phyloP scores from a whole-genome alignment of 768 basidiomycete species.

The Ramaria sp. region DNA sequence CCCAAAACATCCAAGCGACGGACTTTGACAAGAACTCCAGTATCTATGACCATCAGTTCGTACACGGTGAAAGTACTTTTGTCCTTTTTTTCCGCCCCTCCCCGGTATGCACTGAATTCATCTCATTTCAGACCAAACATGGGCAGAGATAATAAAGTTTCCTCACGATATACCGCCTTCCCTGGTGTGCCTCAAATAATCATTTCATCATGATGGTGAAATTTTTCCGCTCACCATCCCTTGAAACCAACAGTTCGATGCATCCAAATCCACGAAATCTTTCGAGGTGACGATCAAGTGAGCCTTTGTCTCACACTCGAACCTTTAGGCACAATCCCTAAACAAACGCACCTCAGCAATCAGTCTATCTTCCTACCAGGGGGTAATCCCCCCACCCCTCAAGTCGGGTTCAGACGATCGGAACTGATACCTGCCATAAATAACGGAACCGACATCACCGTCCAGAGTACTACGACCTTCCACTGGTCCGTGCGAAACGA shows the following conservation, averaged over 20 bases:
- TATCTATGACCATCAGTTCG: conserved; percentile 13
- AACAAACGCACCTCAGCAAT: background rate
- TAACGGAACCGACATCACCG: conserved; percentile 12
- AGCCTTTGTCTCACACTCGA: conserved; percentile 13
- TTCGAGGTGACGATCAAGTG: conserved; percentile 15
- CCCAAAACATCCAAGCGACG: conserved; percentile 6
- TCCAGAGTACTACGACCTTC: conserved; percentile 13
- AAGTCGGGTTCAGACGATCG: conserved; percentile 14
- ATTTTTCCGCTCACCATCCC: background rate
- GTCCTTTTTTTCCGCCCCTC: background rate
- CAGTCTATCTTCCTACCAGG: conserved; percentile 13
- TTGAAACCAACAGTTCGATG: conserved; percentile 11
- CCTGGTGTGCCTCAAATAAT: conserved; percentile 5
- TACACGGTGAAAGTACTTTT: conserved; percentile 13
- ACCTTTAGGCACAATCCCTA: no score
- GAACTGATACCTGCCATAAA: conserved; percentile 15
- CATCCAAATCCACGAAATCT: conserved; percentile 10
- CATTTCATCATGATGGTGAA: background rate
- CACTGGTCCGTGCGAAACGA: conserved; percentile 15
- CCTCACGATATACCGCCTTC: conserved; percentile 10
- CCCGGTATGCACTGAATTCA: background rate
- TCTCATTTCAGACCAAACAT: conserved; percentile 13
- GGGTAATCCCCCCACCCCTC: conserved; percentile 10
- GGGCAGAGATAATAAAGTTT: conserved; percentile 15
- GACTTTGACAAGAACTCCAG: conserved; percentile 17